phyloP scores from a whole-genome alignment of 2,329 filamentous ascomycete genomes.

The Fusarium mangiferae region DNA sequence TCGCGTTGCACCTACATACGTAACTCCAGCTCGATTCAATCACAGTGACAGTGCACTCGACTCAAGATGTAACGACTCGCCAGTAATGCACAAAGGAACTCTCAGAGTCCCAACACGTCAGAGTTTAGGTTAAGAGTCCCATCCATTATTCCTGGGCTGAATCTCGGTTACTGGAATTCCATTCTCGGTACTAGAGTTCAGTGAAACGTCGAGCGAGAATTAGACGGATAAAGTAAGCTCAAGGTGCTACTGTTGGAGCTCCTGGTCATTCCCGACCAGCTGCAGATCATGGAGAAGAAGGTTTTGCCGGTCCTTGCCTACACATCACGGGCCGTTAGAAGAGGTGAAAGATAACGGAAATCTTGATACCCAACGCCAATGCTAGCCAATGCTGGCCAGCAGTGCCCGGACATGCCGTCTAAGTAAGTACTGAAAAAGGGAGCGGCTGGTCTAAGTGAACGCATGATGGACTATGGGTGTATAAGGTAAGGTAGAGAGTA shows the following conservation, averaged over 20 bases:
- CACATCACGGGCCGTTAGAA: conserved; percentile 35
- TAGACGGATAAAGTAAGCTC: conserved; percentile 21
- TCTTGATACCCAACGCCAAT: conserved; percentile 33
- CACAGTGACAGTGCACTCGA: neutral
- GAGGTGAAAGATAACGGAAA: conserved; percentile 39
- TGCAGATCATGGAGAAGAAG: conserved; percentile 36
- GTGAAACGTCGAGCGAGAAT: conserved; percentile 13
- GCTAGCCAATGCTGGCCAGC: neutral
- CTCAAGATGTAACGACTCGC: conserved; percentile 4
- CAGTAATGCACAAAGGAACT: neutral
- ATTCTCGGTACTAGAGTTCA: conserved; percentile 12
- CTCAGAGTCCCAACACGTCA: neutral
- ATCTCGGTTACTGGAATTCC: conserved; percentile 3
- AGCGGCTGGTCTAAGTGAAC: conserved; percentile 10
- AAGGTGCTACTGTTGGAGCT: neutral
- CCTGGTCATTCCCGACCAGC: neutral
- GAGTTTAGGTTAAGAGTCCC: neutral
- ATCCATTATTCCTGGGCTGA: conserved; percentile 4
- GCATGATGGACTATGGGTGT: neutral
- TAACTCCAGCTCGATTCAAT: neutral
- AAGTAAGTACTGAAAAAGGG: conserved; percentile 4
- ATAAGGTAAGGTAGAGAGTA: neutral
- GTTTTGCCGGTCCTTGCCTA: conserved; percentile 22
- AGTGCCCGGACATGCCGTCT: conserved; percentile 10
- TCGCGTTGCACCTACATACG: conserved; percentile 5